Conservation (phyloP, 371 early-diverging fungal species). For the Saksenaea vasiformis region DNA sequence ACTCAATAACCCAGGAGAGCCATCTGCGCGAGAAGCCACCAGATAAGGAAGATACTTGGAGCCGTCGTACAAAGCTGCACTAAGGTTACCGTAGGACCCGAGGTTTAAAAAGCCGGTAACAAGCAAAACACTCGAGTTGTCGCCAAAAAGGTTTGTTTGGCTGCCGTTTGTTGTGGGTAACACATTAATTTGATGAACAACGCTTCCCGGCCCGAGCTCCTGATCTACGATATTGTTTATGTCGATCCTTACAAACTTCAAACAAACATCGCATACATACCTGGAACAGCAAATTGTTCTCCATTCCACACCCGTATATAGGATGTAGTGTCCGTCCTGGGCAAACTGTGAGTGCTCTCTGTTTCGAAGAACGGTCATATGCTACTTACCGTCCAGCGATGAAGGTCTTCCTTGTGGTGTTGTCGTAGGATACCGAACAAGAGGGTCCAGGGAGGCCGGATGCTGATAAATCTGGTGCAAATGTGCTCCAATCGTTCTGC, state of each 20-base stretch:
- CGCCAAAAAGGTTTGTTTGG: slow-evolving; percentile 10
- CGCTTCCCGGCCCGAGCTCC: slow-evolving; percentile 35
- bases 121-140: slow-evolving; percentile 24
- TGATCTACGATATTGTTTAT: slow-evolving; percentile 7
- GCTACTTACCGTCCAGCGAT: slow-evolving; percentile 41
- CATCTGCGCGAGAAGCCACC: slow-evolving; percentile 50
- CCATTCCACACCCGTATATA: slow-evolving; percentile 50
- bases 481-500: slow-evolving; percentile 42
- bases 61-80: slow-evolving; percentile 68
- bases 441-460: slow-evolving; percentile 43
- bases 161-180: slow-evolving; percentile 17
- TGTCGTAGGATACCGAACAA: slow-evolving; percentile 34
- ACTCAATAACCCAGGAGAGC: slow-evolving; percentile 39
- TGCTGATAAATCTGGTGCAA: slow-evolving; percentile 30
- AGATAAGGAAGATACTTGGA: slow-evolving; percentile 67
- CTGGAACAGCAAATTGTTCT: slow-evolving; percentile 21
- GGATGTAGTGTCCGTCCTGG: slow-evolving; percentile 12
- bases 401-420: slow-evolving; percentile 30
- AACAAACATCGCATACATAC: not conserved
- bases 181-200: slow-evolving; percentile 26
- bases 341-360: not conserved
- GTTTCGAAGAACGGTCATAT: not conserved
- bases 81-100: slow-evolving; percentile 47
- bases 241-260: not conserved
- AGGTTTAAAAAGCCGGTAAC: slow-evolving; percentile 57